Evolutionary conservation across 1,139 yeast species (phyloP), one percentile per base, ranked within the genome.

Genomic region (Hemisphaericaspora xylofermentans): DNA sequence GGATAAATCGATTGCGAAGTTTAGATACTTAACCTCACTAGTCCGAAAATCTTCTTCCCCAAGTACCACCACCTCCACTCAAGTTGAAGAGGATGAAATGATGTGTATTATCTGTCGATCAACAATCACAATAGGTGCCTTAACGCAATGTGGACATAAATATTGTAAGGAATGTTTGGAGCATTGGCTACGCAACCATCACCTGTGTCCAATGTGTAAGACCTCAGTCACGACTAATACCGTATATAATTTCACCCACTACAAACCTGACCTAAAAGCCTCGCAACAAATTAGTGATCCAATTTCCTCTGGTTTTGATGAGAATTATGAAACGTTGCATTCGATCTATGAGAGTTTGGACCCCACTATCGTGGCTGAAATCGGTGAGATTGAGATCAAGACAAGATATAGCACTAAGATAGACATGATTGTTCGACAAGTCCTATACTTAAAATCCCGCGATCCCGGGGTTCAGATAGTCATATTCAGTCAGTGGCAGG

Each of bases 101-200:
- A 64, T 74, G 38, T 93, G 98, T 61, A 76, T 83, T 34, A 89
- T 93, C 49, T 93, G 98, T 58, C 78, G 84, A 18, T 72, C 80
- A 3, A 59, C 75, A 2, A 88, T 89, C 35, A 71, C 79, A 3
- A 70, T 80, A 36, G 98, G 98, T 0, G 76, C 93, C 0, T 68
- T 91, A 45, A 84, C 95, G 0, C 81, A 80, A 15, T 91, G 98
- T 71, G 97, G 97, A 0, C 98, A 91, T 61, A 83, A 82, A 52
- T 91, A 84, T 57, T 91, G 97, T 57, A 76, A 78, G 44, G 84
- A 77, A 2, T 91, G 98, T 59, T 67, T 89, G 29, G 71, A 64
- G 13, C 81, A 75, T 43, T 93, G 98, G 98, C 58, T 84, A 43
- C 56, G 54, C 42, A 66, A 63, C 12, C 68, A 68, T 16, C 74